Evolutionary conservation across 805 yeast species (phyloP), one percentile per base, ranked within the genome.

Genomic region (Kurtzmaniella fragi): DNA sequence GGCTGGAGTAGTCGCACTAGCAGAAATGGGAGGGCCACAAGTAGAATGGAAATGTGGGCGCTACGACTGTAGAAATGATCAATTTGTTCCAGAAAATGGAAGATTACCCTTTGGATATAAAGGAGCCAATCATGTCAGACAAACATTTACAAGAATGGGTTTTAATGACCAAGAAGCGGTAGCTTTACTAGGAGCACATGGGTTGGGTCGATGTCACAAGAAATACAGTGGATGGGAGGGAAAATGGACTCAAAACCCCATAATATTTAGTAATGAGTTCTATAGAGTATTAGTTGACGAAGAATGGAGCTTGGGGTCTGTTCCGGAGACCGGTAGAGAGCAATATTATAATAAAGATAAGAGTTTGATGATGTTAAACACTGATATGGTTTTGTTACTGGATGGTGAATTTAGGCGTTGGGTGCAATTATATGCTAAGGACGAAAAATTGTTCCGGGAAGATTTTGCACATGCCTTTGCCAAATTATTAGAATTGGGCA

Each of bases 211-310:
- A 41, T 83, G 93, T 49, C 95, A 86, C 57, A 68, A 77, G 41
- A 57, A 71, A 46, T 76, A 80, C 44, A 77, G 88, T 16, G 95
- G 95, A 2, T 88, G 71, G 66, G 93, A 84, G 47, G 95, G 95
- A 11, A 89, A 91, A 44, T 87, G 95, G 95, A 90, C 91, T 29
- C 83, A 82, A 40, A 77, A 84, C 30, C 87, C 93, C 40, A 84
- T 83, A 25, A 61, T 69, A 46, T 83, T 88, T 57, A 71, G 81
- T 38, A 88, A 87, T 64, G 86, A 85, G 31, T 87, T 84, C 59
- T 87, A 63, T 44, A 55, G 49, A 32, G 48, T 43, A 3, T 40
- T 57, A 6, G 12, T 53, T 10, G 64, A 76, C 66, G 59, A 69
- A 73, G 41, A 71, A 29, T 64, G 85, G 56, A 47, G 38, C 70